Conservation (phyloP, 2,329 filamentous ascomycete species). For the Fusarium illudens region DNA sequence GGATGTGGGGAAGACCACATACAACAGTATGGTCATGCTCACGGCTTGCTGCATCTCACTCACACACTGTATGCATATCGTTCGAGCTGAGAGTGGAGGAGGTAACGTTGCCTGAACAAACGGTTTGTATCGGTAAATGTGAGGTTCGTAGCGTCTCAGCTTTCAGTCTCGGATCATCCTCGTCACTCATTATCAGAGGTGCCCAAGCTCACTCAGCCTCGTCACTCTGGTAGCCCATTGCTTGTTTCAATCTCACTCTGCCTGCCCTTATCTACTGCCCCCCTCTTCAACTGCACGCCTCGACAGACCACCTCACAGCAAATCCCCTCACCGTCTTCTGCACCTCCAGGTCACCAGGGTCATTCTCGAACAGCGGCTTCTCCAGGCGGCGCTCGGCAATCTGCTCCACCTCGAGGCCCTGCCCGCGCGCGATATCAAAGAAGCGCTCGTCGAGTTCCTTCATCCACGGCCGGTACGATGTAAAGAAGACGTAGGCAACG, state of each 20-base stretch:
- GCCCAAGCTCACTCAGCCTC: neutral
- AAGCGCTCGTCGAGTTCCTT: conserved; percentile 85
- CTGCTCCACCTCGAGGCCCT: conserved; percentile 80
- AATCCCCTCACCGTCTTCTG: conserved; percentile 86
- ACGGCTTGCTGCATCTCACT: conserved; percentile 23
- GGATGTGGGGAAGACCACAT: conserved; percentile 38
- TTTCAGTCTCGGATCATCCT: conserved; percentile 3
- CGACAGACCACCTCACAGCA: conserved; percentile 70
- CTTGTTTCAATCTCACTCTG: conserved; percentile 7
- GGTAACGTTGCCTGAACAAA: conserved; percentile 37
- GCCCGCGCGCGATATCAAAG: conserved; percentile 77
- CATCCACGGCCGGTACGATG: conserved; percentile 92
- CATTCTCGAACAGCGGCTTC: conserved; percentile 86
- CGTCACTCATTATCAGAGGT: conserved; percentile 28
- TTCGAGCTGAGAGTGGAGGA: conserved; percentile 5
- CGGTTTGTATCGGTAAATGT: neutral
- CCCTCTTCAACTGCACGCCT: conserved; percentile 32
- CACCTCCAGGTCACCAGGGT: conserved; percentile 83
- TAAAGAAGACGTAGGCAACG: conserved; percentile 88
- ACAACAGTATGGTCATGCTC: neutral
- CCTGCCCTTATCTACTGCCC: neutral
- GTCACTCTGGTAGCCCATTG: neutral
- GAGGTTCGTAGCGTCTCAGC: conserved; percentile 1
- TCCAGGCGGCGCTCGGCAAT: conserved; percentile 84
- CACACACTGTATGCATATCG: neutral